Evolutionary conservation across 805 yeast species (phyloP).

Genomic region (Cyberlindnera sargentensis): DNA sequence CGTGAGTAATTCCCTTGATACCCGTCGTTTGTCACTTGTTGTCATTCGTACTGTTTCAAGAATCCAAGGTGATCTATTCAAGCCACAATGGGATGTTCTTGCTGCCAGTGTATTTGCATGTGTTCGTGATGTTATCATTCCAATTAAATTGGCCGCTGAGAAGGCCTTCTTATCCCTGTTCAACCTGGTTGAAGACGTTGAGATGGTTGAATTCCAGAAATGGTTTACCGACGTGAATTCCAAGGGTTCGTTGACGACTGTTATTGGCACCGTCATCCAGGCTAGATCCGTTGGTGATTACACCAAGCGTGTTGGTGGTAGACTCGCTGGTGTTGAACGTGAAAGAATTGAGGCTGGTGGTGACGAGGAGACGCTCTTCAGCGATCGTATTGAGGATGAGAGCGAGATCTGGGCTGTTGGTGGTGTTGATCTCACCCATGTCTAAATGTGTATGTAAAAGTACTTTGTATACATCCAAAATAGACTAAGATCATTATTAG

Average conservation of each 20-base stretch:
- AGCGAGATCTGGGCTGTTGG: conserved; percentile 86
- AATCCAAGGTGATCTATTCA: conserved; percentile 44
- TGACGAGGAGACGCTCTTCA: conserved; percentile 75
- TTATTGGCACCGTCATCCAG: conserved; percentile 45
- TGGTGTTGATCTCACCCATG: conserved; percentile 41
- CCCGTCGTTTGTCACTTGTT: conserved; percentile 73
- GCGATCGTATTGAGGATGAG: conserved; percentile 84
- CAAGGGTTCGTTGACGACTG: conserved; percentile 30
- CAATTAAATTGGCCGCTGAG: conserved; percentile 91
- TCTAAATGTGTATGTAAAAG: no score
- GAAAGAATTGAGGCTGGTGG: conserved; percentile 89
- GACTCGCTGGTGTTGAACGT: conserved; percentile 81
- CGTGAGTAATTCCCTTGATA: conserved; percentile 56
- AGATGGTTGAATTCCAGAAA: conserved; percentile 41
- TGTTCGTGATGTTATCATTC: conserved; percentile 82
- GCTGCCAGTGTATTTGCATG: conserved; percentile 74
- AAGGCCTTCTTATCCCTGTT: conserved; percentile 75
- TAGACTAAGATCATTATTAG: not conserved
- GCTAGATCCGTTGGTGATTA: conserved; percentile 80
- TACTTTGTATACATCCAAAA: not conserved
- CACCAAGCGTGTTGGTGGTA: conserved; percentile 80
- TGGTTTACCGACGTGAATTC: conserved; percentile 52
- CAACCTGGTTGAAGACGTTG: conserved; percentile 61
- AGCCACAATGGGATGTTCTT: conserved; percentile 46
- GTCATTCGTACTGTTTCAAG: conserved; percentile 71